Conservation (phyloP, 345 rosid species). For the Brassica rapa region DNA sequence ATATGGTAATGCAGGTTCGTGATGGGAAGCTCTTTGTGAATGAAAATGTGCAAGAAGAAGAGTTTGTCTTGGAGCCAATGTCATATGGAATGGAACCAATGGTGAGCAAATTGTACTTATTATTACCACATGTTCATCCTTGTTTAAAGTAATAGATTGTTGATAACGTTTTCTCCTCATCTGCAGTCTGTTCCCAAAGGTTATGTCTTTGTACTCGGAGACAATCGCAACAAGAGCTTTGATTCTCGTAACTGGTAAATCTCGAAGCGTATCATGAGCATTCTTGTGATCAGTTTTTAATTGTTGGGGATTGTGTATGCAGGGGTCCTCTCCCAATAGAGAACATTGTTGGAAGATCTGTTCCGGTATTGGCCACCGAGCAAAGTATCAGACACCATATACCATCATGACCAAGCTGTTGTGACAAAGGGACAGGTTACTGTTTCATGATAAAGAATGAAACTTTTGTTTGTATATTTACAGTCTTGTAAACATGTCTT, state of each 20-base stretch:
- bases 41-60: constrained; percentile 64
- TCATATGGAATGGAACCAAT: constrained; percentile 37
- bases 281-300: constrained; percentile 11
- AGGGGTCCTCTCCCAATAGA: constrained; percentile 82
- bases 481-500: background rate
- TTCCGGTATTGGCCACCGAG: constrained; percentile 79
- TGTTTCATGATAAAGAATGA: constrained; percentile 46
- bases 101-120: no score
- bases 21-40: constrained; percentile 76
- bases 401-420: constrained; percentile 41
- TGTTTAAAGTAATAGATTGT: no score
- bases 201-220: constrained; percentile 83
- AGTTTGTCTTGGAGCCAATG: constrained; percentile 72
- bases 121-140: no score
- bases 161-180: no score
- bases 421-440: constrained; percentile 41
- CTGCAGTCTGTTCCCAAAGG: no score
- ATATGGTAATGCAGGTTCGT: constrained; percentile 49
- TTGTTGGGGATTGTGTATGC: constrained; percentile 7
- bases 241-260: constrained; percentile 85
- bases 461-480: background rate
- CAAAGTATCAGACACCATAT: constrained; percentile 62
- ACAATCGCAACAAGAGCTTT: constrained; percentile 84
- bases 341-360: constrained; percentile 67
- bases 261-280: background rate